A percentile compares a stretch with the other conserved stretches of the same genome.
Evolutionary conservation across 1,284 basidiomycete species (phyloP).

Genomic region (Apiotrichum gracile): DNA sequence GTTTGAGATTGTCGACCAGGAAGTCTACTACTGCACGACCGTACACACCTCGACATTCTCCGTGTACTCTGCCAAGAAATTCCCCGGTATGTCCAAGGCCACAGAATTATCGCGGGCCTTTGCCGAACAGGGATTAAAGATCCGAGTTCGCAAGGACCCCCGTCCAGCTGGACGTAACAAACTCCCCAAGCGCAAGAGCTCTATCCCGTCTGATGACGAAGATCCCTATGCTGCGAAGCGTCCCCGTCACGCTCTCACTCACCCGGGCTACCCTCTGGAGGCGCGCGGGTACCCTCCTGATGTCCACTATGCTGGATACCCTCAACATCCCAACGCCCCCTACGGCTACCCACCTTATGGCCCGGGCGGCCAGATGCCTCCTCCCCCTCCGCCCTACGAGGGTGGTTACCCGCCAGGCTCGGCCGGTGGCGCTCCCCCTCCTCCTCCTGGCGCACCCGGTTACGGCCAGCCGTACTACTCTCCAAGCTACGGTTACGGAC

Average conservation of each 20-base stretch:
- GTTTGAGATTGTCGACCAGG: conserved; percentile 84
- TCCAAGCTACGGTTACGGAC: background rate
- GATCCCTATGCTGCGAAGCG: conserved; percentile 13
- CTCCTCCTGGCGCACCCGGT: conserved; percentile 1
- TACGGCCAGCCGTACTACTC: conserved; percentile 1
- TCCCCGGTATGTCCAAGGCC: conserved; percentile 81
- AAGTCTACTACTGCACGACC: conserved; percentile 79
- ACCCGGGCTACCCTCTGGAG: conserved; percentile 5
- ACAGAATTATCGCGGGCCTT: conserved; percentile 80
- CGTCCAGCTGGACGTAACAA: conserved; percentile 14
- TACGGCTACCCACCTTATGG: conserved; percentile 5
- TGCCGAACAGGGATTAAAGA: conserved; percentile 88
- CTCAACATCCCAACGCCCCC: conserved; percentile 5
- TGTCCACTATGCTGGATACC: conserved; percentile 12
- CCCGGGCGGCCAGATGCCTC: conserved; percentile 4
- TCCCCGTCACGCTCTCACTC: conserved; percentile 1
- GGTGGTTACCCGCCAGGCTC: conserved; percentile 12
- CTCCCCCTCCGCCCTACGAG: conserved; percentile 13
- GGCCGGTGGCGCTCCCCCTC: conserved; percentile 7
- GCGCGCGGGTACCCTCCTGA: conserved; percentile 9
- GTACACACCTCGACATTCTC: conserved; percentile 81
- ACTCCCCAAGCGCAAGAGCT: conserved; percentile 18
- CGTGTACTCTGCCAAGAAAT: conserved; percentile 85
- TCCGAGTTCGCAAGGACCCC: conserved; percentile 79
- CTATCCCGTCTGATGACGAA: conserved; percentile 13